Evolutionary conservation across 768 basidiomycete species (phyloP), one percentile per base, ranked within the genome.

Genomic region (Auricularia sp.): DNA sequence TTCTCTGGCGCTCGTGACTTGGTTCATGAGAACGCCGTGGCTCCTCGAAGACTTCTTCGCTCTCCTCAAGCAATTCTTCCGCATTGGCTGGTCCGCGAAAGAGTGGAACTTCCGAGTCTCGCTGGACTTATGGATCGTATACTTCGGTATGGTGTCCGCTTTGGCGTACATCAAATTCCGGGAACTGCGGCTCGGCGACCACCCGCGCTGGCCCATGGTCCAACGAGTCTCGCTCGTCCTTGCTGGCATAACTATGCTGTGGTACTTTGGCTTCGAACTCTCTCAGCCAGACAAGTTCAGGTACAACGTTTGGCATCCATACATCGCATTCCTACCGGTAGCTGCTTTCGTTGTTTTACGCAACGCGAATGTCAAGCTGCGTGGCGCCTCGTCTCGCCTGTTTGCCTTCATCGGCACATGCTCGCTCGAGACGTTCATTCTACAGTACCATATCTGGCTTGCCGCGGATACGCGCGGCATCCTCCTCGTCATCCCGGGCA

Each of bases 61-160:
- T 35, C 68, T 88, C 65, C 78, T 94, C 63, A 79, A 82, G 65
- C 77, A 76, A n/a, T 70, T 90, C 54, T 93, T 84, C 77, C 81
- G 78, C 63, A 92, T 94, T 64, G 80, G 80, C 35, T 97, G 94
- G 94, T 90, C 89, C 5, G 86, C 91, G 6, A 79, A 77, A 21
- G 94, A 97, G 76, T 95, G 92, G 92, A 76, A 80, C 6, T 97
- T 97, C 82, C 87, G 94, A 47, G 88, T 93, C 70, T 87, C 83
- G 21, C 85, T 96, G 66, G 94, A 97, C 77, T 79, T 93, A 61
- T 95, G 87, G 82, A 89, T 94, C 69, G 90, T 92, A 18, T 95
- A 92, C 76, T 79, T 82, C 44, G 94, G 94, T 56, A 93, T 94
- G 90, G 75, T 94, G 68, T 76, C 84, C 29, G 86, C 94, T 1